Base-by-base conservation (phyloP, 345 rosid genomes). In the Boechera divaricarpa region DNA sequence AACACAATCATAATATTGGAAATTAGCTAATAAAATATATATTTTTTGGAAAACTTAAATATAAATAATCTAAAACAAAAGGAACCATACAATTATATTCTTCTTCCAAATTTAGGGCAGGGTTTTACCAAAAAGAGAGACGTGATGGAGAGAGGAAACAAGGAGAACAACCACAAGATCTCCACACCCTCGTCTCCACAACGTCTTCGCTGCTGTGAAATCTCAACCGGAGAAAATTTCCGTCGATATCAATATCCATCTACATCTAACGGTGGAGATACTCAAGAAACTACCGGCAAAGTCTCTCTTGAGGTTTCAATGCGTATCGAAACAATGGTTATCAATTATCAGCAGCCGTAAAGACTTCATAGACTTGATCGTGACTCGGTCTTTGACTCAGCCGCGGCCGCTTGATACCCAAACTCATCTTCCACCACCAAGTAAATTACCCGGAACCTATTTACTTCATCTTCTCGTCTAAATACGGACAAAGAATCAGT, bases 211-310 rank as follows among this genome's bases (percentile, higher is more conserved):
- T 10, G 31, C 36, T 12, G 13, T 26, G 15, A 13, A 38, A 18
- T 52, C 13, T 52, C 56, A 5, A 21, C 13, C 2, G 28, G 5
- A 11, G 24, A 10, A 10, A 16, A 61, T 21, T 21, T 21, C 24
- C 24, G 24, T 21, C 29, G 29, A 28, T 21, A 61, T 28, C 55
- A 8, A 31, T n/a, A 65, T 47, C 0, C 69, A 42, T 16, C 8
- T 65, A 1, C 42, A 65, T 32, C 10, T 65, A 65, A 16, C n/a
- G 56, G 56, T 65, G 56, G 70, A 31, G 10, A 65, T 65, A 65
- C 42, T 47, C 3, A 65, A 65, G 28, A 65, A 65, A 31, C 56
- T 65, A 1, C 56, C 69, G 3, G 5, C 42, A 2, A 65, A 65
- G 36, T 65, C 69, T n/a, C 42, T 65, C 1, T 0, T 65, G 7